Evolutionary conservation across 768 basidiomycete species (phyloP).

Genomic region (Tricholoma terreum): DNA sequence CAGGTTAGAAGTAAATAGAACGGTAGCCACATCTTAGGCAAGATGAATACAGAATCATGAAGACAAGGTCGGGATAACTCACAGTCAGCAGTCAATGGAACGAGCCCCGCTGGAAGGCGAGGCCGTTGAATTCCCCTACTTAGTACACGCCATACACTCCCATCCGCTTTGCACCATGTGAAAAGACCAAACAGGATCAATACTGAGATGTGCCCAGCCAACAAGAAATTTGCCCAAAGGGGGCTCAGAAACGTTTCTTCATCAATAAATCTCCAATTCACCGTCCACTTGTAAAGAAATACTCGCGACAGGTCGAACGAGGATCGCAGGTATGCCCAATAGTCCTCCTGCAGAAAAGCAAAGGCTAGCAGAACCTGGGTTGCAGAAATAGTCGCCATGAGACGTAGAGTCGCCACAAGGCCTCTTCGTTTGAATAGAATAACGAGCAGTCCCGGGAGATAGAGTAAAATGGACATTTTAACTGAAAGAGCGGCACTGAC

Average conservation of each 20-base stretch:
- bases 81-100: constrained; percentile 62
- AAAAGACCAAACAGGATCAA: constrained; percentile 66
- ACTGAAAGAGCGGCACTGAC: constrained; percentile 77
- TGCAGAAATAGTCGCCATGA: constrained; percentile 44
- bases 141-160: constrained; percentile 60
- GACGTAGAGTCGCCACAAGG: constrained; percentile 46
- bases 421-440: constrained; percentile 76
- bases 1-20: constrained; percentile 88
- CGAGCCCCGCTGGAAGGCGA: constrained; percentile 41
- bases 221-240: constrained; percentile 56
- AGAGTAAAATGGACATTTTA: constrained; percentile 93
- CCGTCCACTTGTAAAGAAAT: constrained; percentile 96
- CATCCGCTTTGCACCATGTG: constrained; percentile 75
- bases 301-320: constrained; percentile 87
- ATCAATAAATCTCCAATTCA: constrained; percentile 90
- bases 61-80: constrained; percentile 23
- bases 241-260: constrained; percentile 73
- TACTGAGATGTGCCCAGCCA: constrained; percentile 60
- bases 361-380: constrained; percentile 62
- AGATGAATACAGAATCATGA: constrained; percentile 10
- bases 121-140: constrained; percentile 52
- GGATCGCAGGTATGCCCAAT: constrained; percentile 61
- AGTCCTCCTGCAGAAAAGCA: constrained; percentile 65
- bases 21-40: constrained; percentile 64
- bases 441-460: constrained; percentile 84